Conservation (phyloP, 257 asterid species). For the Echites panduratus region DNA sequence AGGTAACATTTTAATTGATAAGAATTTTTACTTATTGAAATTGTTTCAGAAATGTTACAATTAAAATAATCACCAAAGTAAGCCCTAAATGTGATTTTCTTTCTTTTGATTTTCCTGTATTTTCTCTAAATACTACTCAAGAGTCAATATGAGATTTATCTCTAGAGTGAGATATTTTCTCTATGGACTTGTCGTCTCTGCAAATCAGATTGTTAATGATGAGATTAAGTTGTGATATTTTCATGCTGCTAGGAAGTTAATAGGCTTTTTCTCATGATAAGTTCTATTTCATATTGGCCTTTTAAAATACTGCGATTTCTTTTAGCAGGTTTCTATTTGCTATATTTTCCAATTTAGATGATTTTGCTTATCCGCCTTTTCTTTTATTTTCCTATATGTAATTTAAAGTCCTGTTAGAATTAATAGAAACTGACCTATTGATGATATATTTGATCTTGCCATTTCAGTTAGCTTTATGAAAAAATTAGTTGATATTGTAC, state of each 20-base stretch:
- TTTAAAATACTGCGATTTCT: not conserved
- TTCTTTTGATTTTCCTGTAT: no score
- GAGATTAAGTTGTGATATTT: no score
- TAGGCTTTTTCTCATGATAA: not conserved
- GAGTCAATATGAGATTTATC: no score
- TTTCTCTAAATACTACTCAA: no score
- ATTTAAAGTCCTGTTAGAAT: not conserved
- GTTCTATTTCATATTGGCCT: not conserved
- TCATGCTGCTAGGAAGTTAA: not conserved
- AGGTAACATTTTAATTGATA: constrained; percentile 37
- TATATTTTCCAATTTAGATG: not conserved
- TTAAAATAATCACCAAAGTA: no score
- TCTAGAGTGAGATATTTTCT: no score
- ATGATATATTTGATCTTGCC: not conserved
- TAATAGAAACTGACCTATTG: not conserved
- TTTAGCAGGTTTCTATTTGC: not conserved
- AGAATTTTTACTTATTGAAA: not conserved
- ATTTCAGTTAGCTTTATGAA: no score
- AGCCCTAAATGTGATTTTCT: no score
- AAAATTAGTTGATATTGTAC: no score
- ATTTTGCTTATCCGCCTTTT: not conserved
- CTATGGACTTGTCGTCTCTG: no score
- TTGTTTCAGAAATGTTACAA: no score
- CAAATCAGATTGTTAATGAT: no score
- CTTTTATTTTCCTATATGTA: not conserved